phyloP scores from a whole-genome alignment of 2,329 filamentous ascomycete genomes.

The Didymellaceae sp. region DNA sequence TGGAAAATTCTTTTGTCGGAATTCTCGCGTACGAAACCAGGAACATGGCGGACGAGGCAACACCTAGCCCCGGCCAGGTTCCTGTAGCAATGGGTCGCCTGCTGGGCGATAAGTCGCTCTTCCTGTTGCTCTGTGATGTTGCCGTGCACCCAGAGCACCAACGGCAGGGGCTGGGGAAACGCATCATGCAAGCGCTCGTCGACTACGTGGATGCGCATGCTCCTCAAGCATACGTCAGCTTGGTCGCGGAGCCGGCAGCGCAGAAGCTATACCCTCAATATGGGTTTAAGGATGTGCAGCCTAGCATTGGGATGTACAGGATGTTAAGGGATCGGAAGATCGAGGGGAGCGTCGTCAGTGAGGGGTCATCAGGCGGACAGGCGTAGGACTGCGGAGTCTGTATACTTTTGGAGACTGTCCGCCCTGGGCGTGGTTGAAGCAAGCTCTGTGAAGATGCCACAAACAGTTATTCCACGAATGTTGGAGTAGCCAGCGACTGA shows the following conservation, averaged over 20 bases:
- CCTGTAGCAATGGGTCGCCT: conserved; percentile 60
- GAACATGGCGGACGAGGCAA: conserved; percentile 30
- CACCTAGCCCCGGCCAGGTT: conserved; percentile 24
- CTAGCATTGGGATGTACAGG: conserved; percentile 42
- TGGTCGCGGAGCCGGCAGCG: conserved; percentile 56
- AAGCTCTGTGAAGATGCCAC: too few relatives aligned
- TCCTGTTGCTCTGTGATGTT: conserved; percentile 60
- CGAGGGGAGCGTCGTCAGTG: conserved; percentile 18
- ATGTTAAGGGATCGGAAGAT: conserved; percentile 26
- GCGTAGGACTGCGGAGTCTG: conserved; percentile 1
- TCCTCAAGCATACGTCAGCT: conserved; percentile 53
- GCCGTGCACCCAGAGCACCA: conserved; percentile 59
- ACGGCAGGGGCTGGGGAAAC: conserved; percentile 55
- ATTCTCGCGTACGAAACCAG: conserved; percentile 35
- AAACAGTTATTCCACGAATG: too few relatives aligned
- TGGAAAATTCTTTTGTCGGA: conserved; percentile 35
- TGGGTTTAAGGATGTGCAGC: conserved; percentile 54
- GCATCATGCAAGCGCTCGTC: conserved; percentile 54
- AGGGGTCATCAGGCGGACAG: conserved; percentile 1
- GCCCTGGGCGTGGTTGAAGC: too few relatives aligned
- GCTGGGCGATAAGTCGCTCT: conserved; percentile 60
- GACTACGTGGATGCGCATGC: conserved; percentile 51
- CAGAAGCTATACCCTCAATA: conserved; percentile 55
- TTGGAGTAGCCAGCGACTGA: background rate
- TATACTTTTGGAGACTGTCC: background rate